Base-by-base conservation (phyloP, 2,329 filamentous ascomycete species). In the Talaromyces marneffei region DNA sequence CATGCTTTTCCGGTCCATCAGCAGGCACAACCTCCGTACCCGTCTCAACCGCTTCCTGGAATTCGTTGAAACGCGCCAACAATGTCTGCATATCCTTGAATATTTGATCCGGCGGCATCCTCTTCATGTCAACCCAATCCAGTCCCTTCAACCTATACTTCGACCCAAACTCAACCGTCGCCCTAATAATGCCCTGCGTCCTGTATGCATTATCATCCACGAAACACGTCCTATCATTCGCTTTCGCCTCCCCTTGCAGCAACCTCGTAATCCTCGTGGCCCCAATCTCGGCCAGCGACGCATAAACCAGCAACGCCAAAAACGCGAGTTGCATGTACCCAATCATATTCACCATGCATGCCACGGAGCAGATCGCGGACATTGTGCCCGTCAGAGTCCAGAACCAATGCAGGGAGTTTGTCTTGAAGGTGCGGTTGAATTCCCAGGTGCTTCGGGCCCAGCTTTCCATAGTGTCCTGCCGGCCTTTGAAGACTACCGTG, bases 311-410 rank as follows among this genome's bases (percentile, higher is more conserved):
- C 1, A 71, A 63, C 0, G 52, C 71, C 4, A 73, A 59, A 37
- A 72, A 72, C 0, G 61, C 70, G 10, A 73, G 63, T 46, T 73
- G 71, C 62, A 72, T 64, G 29, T 65, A 64, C 3, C 71, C 68
- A 7, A 64, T 65, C 71, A 73, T 73, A 35, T 73, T 73, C 18
- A 73, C 71, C 71, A 72, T 73, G 57, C 70, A 73, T 8, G 71
- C 70, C n/a, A 72, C 66, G 1, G 70, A 72, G 3, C 66, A 62
- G 2, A 71, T 65, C 0, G 68, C 70, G 2, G 68, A 67, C 20
- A 71, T 25, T 2, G 70, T 68, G 2, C 71, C 71, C 0, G 66
- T 69, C 1, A 65, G 35, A 39, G 69, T 68, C 69, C 69, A 73
- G 6, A 66, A 62, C 69, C 69, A 72, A 61, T 73, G 71, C 8